phyloP scores from a whole-genome alignment of 1,139 yeast genomes.

The Wickerhamomyces sp. region DNA sequence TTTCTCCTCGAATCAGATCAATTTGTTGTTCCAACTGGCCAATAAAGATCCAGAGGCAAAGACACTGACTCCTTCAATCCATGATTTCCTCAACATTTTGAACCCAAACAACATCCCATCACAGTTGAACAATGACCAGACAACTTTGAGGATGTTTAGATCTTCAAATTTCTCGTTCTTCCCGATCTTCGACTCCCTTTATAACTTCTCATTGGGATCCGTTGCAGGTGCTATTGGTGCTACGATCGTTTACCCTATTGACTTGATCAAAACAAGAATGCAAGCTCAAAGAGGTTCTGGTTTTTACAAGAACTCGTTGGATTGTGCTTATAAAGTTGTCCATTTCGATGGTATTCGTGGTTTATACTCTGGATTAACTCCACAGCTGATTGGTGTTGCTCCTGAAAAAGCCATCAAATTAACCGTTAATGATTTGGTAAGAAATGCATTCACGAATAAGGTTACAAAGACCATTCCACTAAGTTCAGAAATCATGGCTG shows the following conservation, averaged over 20 bases:
- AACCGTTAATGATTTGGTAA: constrained; percentile 85
- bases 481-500: constrained; percentile 77
- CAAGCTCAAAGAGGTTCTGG: constrained; percentile 76
- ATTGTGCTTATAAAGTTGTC: constrained; percentile 78
- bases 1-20: constrained; percentile 35
- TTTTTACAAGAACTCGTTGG: constrained; percentile 71
- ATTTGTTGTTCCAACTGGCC: constrained; percentile 25
- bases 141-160: constrained; percentile 7
- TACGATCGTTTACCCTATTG: constrained; percentile 96
- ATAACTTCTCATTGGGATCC: constrained; percentile 87
- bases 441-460: constrained; percentile 61
- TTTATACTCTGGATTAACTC: constrained; percentile 89
- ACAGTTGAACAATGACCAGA: constrained; percentile 9
- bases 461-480: constrained; percentile 57
- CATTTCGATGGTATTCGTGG: constrained; percentile 79
- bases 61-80: constrained; percentile 27
- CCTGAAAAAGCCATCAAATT: constrained; percentile 97
- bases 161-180: constrained; percentile 34
- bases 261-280: constrained; percentile 94
- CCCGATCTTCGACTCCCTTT: constrained; percentile 74
- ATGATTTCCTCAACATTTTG: constrained; percentile 36
- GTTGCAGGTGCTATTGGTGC: constrained; percentile 98
- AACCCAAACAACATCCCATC: constrained; percentile 37
- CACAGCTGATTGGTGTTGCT: constrained; percentile 94
- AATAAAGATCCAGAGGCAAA: constrained; percentile 7